These are phyloP conservation scores for Parsonsia alboflavescens DNA, from an alignment of 257 asterid species.

Conservation along the genomic window DNA sequence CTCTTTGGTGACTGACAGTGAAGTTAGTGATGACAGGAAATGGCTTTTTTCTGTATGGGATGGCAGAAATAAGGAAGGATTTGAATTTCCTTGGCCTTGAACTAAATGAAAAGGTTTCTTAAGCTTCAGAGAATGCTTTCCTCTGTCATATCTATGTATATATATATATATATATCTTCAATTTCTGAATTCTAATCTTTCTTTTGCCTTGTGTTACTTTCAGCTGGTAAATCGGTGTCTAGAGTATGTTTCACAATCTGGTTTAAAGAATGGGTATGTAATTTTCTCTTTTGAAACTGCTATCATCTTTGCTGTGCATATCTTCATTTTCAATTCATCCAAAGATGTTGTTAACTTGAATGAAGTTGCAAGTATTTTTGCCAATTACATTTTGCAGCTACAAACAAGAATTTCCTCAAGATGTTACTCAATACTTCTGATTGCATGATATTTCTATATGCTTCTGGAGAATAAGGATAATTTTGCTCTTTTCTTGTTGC, in stretches of 20 bases:
- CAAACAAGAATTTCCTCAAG: not conserved
- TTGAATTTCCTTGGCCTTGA: conserved; percentile 90
- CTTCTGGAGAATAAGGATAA: not conserved
- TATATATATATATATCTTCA: conserved; percentile 11
- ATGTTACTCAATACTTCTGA: not conserved
- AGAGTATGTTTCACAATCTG: conserved; percentile 37
- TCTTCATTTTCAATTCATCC: not conserved
- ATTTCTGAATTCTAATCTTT: conserved; percentile 22
- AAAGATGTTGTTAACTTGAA: not conserved
- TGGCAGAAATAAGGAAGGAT: conserved; percentile 63
- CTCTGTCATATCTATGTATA: too few species aligned
- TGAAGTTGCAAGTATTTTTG: not conserved
- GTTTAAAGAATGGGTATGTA: conserved; percentile 55
- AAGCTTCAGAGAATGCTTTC: conserved; percentile 16
- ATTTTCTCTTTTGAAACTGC: conserved; percentile 11
- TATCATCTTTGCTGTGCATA: conserved; percentile 1
- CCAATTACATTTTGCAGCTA: not conserved
- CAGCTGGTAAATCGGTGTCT: conserved; percentile 80
- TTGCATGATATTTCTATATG: not conserved
- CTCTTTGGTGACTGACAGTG: conserved; percentile 8
- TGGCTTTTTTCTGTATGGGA: conserved; percentile 74
- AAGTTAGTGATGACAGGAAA: conserved; percentile 53
- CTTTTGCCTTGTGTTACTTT: conserved; percentile 21
- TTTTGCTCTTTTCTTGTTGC: not conserved
- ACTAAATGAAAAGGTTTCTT: conserved; percentile 64